Percentiles rank a stretch among this genome's conserved stretches.
Evolutionary conservation across 1,284 basidiomycete species (phyloP).

Genomic region (Ustilago bromivora): DNA sequence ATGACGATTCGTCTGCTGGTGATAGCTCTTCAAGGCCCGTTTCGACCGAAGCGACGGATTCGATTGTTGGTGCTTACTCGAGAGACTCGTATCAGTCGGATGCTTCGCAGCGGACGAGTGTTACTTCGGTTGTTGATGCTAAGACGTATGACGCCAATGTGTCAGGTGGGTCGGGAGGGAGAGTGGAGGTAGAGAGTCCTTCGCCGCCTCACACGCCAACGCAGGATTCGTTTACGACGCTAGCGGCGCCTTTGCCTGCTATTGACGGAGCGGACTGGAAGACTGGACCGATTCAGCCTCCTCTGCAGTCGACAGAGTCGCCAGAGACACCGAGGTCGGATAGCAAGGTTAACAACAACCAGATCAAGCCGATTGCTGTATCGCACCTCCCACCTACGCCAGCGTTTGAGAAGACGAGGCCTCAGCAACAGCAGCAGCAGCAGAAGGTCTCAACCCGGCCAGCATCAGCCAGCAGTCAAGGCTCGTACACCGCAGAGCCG

Average conservation of each 20-base stretch:
- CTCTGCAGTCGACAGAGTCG: background rate
- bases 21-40: constrained; percentile 45
- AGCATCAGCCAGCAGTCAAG: constrained; percentile 14
- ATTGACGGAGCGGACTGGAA: constrained; percentile 2
- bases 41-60: constrained; percentile 60
- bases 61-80: constrained; percentile 60
- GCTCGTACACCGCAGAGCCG: constrained; percentile 4
- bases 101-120: constrained; percentile 55
- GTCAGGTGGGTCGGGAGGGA: background rate
- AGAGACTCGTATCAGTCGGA: constrained; percentile 62
- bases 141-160: constrained; percentile 18
- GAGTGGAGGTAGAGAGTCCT: constrained; percentile 5
- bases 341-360: constrained; percentile 11
- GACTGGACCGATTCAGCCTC: background rate
- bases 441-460: constrained; percentile 24
- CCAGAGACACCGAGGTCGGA: constrained; percentile 24
- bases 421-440: constrained; percentile 25
- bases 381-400: constrained; percentile 55
- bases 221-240: constrained; percentile 26
- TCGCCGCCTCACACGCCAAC: constrained; percentile 58
- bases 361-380: constrained; percentile 53
- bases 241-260: constrained; percentile 6
- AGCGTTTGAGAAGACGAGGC: constrained; percentile 53
- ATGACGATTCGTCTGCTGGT: constrained; percentile 44
- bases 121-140: constrained; percentile 53